A percentile compares a stretch with the other conserved stretches of the same genome.
Evolutionary conservation across 768 basidiomycete species (phyloP).

Genomic region (Hygrophorus pudorinus): DNA sequence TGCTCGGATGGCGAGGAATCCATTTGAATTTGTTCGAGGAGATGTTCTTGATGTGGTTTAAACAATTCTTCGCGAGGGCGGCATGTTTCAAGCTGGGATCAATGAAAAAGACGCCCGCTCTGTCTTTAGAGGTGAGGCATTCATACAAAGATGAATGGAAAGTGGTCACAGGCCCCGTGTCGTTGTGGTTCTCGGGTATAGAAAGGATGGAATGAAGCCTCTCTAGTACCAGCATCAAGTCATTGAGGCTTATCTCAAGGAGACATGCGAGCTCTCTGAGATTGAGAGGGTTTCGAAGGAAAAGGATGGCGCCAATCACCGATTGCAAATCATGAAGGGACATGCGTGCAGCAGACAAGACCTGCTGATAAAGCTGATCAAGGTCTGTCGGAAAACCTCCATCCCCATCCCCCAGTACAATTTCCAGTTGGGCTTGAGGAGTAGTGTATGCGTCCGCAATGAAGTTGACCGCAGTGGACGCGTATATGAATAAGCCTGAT

Average conservation of each 20-base stretch:
- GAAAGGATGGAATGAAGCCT: constrained; percentile 2
- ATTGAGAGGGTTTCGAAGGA: not conserved
- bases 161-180: not conserved
- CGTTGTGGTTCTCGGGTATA: not conserved
- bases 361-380: constrained; percentile 3
- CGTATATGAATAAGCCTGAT: constrained; percentile 19
- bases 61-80: not conserved
- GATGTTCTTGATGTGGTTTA: not conserved
- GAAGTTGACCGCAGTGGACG: constrained; percentile 18
- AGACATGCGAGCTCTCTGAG: not conserved
- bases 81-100: constrained; percentile 1
- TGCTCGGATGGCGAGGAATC: not conserved
- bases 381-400: not conserved
- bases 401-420: constrained; percentile 6
- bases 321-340: not conserved
- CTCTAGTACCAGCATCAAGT: not conserved
- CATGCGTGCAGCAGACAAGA: constrained; percentile 1
- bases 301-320: constrained; percentile 3
- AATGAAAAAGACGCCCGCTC: constrained; percentile 3
- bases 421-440: constrained; percentile 8
- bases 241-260: not conserved
- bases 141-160: constrained; percentile 4
- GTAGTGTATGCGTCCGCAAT: constrained; percentile 8
- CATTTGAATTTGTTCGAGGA: not conserved
- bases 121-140: constrained; percentile 3